Conservation (phyloP, 192 early-diverging fungal genomes). For the Coemansia sp. region DNA sequence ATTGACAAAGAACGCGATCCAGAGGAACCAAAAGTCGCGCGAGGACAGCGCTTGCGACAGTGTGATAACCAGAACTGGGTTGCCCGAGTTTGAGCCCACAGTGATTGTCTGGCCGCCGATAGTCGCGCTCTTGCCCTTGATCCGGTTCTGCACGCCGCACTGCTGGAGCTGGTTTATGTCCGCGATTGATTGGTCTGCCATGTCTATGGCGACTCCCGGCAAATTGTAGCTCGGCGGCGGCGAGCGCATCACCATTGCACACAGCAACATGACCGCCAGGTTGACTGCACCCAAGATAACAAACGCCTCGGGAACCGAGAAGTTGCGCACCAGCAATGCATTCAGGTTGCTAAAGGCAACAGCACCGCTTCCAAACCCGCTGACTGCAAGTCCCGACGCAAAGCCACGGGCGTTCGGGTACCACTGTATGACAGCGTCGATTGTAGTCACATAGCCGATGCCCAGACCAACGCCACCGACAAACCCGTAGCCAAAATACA, state of each 20-base stretch:
- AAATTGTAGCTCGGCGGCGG: slow-evolving; percentile 63
- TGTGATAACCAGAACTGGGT: slow-evolving; percentile 58
- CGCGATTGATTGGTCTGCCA: slow-evolving; percentile 44
- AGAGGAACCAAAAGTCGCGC: slow-evolving; percentile 63
- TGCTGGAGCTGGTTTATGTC: slow-evolving; percentile 35
- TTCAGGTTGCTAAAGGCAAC: slow-evolving; percentile 72
- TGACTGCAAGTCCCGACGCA: slow-evolving; percentile 75
- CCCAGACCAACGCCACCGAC: slow-evolving; percentile 73
- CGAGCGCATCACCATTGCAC: slow-evolving; percentile 62
- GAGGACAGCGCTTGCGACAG: slow-evolving; percentile 61
- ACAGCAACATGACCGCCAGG: slow-evolving; percentile 65
- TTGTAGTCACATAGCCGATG: slow-evolving; percentile 75
- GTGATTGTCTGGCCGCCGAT: slow-evolving; percentile 55
- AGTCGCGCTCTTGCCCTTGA: slow-evolving; percentile 49
- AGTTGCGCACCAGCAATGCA: slow-evolving; percentile 49
- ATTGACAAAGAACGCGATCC: slow-evolving; percentile 68
- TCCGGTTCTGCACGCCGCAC: slow-evolving; percentile 42
- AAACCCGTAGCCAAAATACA: slow-evolving; percentile 76
- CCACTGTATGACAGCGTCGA: slow-evolving; percentile 79
- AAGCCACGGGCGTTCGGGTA: slow-evolving; percentile 76
- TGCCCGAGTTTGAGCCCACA: slow-evolving; percentile 55
- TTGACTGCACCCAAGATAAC: slow-evolving; percentile 65
- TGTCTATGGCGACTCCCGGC: slow-evolving; percentile 60
- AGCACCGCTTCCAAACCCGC: slow-evolving; percentile 76
- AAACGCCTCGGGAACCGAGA: slow-evolving; percentile 68